phyloP scores from a whole-genome alignment of 1,284 basidiomycete genomes.

The Moesziomyces parantarcticus region DNA sequence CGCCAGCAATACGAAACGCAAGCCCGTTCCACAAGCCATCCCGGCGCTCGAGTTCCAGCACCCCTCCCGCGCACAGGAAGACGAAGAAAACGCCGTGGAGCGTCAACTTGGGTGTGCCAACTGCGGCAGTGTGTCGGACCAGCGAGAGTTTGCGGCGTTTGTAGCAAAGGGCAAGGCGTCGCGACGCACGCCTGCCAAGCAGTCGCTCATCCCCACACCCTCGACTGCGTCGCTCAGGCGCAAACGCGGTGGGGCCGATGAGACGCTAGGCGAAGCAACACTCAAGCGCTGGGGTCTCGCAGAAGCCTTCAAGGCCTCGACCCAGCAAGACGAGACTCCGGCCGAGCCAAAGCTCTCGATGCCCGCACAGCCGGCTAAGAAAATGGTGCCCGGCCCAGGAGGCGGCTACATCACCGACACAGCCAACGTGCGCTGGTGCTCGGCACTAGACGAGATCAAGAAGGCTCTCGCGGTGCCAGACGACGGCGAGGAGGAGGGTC shows the following conservation, averaged over 20 bases:
- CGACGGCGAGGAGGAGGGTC: conserved; percentile 6
- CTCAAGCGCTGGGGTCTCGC: conserved; percentile 42
- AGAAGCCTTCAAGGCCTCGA: conserved; percentile 26
- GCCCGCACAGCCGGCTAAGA: conserved; percentile 22
- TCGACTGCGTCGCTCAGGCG: conserved; percentile 21
- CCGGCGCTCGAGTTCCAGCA: conserved; percentile 22
- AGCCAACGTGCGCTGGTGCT: conserved; percentile 57
- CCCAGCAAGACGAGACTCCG: neutral
- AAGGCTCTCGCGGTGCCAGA: conserved; percentile 36
- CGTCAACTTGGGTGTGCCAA: conserved; percentile 26
- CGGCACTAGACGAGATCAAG: conserved; percentile 58
- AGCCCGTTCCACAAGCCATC: conserved; percentile 19
- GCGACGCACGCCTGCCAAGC: conserved; percentile 19
- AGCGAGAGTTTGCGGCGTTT: conserved; percentile 35
- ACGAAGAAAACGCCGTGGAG: conserved; percentile 18
- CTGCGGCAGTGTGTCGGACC: conserved; percentile 16
- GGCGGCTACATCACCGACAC: conserved; percentile 60
- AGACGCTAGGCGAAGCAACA: conserved; percentile 26
- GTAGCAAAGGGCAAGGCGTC: conserved; percentile 43
- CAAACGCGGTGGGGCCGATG: conserved; percentile 10
- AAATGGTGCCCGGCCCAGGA: conserved; percentile 57
- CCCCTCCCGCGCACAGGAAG: neutral
- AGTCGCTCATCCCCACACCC: conserved; percentile 12
- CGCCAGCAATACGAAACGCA: conserved; percentile 7
- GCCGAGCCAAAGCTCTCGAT: neutral